A percentile compares a stretch with the other conserved stretches of the same genome.
Evolutionary conservation across 495 filamentous ascomycete genomes (phyloP).

Genomic region (Staphylotrichum longicolle): DNA sequence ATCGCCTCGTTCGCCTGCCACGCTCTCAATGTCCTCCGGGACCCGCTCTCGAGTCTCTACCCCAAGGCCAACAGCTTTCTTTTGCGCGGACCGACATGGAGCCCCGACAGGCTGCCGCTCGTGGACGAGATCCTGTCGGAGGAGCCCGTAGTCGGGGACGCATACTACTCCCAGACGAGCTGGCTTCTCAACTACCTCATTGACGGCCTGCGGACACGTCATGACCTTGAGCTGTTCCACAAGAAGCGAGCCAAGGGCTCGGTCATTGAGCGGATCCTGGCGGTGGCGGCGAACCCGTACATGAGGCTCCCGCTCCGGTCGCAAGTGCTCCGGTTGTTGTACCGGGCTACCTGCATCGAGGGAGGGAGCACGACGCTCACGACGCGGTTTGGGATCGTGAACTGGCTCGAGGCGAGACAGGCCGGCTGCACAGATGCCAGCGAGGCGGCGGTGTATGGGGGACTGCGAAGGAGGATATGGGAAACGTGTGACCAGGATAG

Average conservation of each 20-base stretch:
- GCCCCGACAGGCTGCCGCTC: slow-evolving; percentile 69
- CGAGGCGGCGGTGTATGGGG: slow-evolving; percentile 54
- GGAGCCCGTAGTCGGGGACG: slow-evolving; percentile 68
- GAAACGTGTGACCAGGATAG: slow-evolving; percentile 67
- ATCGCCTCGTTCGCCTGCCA: slow-evolving; percentile 70
- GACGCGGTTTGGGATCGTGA: slow-evolving; percentile 76
- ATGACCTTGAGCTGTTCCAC: slow-evolving; percentile 81
- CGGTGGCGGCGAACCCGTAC: slow-evolving; percentile 65
- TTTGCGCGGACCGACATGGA: slow-evolving; percentile 70
- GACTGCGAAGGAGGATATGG: slow-evolving; percentile 61
- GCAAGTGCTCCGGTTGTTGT: slow-evolving; percentile 70
- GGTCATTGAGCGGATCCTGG: slow-evolving; percentile 75
- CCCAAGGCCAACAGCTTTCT: slow-evolving; percentile 84
- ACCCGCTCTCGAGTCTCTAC: slow-evolving; percentile 82
- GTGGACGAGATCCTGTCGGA: slow-evolving; percentile 69
- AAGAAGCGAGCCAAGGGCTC: slow-evolving; percentile 52
- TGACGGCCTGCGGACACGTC: slow-evolving; percentile 52
- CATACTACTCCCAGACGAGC: slow-evolving; percentile 68
- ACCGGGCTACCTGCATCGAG: slow-evolving; percentile 67
- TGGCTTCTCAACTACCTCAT: slow-evolving; percentile 81
- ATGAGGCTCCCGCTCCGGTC: slow-evolving; percentile 57
- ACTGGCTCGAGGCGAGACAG: slow-evolving; percentile 68
- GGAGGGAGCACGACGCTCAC: slow-evolving; percentile 82
- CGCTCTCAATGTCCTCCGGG: slow-evolving; percentile 62
- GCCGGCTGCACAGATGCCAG: slow-evolving; percentile 33